Base-by-base conservation (phyloP, 1,284 basidiomycete species). In the Pseudozyma thailandica region DNA sequence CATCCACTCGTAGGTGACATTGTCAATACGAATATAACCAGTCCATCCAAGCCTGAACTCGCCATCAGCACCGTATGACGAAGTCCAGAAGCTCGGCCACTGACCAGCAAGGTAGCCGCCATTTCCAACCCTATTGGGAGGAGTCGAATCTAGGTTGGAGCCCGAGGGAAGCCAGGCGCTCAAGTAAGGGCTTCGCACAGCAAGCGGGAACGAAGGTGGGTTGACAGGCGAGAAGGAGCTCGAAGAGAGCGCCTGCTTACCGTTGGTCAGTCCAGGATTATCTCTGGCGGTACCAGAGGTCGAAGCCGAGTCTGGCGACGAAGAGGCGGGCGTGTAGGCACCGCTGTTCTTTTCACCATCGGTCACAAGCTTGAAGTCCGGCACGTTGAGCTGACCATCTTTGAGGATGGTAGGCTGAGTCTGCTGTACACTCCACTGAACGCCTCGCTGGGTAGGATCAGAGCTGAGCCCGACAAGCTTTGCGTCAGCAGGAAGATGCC, bases 1-100 rank as follows among this genome's bases (percentile, higher is more conserved):
- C 75, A 79, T 77, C 75, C 77, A 80, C 30, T 80, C 73, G 46
- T 79, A 79, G 16, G 75, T 77, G 43, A 53, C 57, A 21, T 66
- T 66, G 61, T 80, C 74, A 42, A 80, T 56, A 18, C 75, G 70
- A 38, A 80, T 76, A 51, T 71, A 74, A 37, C 78, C 78, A 38
- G 65, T 58, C 74, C 75, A 79, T 20, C 72, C 77, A 5, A 80
- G 61, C 20, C 78, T 69, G 56, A 59, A 74, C 26, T 79, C 77
- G 54, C 78, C 78, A 37, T 79, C 75, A 38, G 78, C 78, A 39
- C 78, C 77, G 50, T 79, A 78, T 35, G 65, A 63, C 16, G 77
- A 74, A 13, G 78, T 80, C 78, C 78, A 80, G 63, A 80, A 80
- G 28, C 74, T 52, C 8, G 75, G 35, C 64, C 69, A 71, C 51